Base-by-base conservation (phyloP, 306 rosid species). In the Trifolium fragiferum region DNA sequence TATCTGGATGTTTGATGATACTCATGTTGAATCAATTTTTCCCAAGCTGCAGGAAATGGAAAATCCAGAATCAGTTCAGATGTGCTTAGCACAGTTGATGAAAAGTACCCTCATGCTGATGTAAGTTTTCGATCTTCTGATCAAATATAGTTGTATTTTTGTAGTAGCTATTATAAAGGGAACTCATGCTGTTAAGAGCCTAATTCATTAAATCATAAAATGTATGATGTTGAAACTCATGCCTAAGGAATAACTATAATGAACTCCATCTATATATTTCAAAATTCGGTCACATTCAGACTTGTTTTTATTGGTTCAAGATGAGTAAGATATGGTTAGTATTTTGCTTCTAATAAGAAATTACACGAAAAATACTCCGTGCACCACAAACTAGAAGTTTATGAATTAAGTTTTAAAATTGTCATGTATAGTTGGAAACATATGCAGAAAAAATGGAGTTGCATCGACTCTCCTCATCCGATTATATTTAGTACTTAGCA, bases 111-210 rank as follows among this genome's bases (percentile, higher is more conserved):
- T 82, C 81, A 44, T 61, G 41, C 58, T 75, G 81, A 65, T 57
- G 96, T 90, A 82, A 85, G 93, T 79, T 83, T 58, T 37, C 15
- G 37, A 64, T 64, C 27, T 64, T 64, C 30, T 68, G 43, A 30
- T 66, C 23, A 16, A 21, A 27, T 19, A 60, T 50, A 5, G 9
- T 65, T 40, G 21, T 18, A 53, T 43, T 44, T 70, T 62, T 13
- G 15, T 35, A 32, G 44, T 69, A 68, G 33, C 32, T 75, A 35
- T 50, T 65, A 14, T 14, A 16, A 73, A 40, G 43, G 44, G 15
- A 51, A 16, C 30, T 27, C 47, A 46, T 44, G 64, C 32, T 60
- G 27, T 68, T 21, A 55, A 41, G 59, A 15, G 23, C 59, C 21
- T 43, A 6, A 21, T 47, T 16, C 19, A 10, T 46, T 30, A 72